Base-by-base conservation (phyloP, 208 protist genomes). In the Novymonas esmeraldas region DNA sequence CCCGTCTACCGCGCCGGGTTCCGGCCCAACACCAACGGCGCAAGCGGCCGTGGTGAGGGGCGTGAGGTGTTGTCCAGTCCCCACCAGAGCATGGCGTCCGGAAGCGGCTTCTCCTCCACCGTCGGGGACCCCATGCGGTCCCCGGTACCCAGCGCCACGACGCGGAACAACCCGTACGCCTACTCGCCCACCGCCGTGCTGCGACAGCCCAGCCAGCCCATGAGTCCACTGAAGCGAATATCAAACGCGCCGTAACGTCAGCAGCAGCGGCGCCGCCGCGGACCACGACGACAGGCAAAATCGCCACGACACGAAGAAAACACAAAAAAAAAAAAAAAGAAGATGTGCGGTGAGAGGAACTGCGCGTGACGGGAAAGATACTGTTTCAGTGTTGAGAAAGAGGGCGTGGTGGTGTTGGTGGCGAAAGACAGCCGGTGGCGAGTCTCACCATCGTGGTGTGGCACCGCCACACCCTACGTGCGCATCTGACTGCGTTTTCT, bases 161-260 rank as follows among this genome's bases (percentile, higher is more conserved):
- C 66, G 20, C 66, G 58, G 38, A 64, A 65, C 66, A 64, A 73
- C 28, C 66, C 58, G n/a, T 64, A 73, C 24, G 48, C 57, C 36
- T 73, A 64, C 39, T 24, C 56, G 4, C 29, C 56, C 1, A 16
- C 48, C 48, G 34, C 39, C 22, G 48, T 64, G 58, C 57, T 36
- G 39, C 56, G 58, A 6, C 48, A 65, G 49, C 58, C 48, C 18
- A 64, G 46, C 24, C 45, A 58, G 20, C 39, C 58, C 3, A 73
- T 73, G 58, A 73, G 45, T 36, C 64, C 55, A 22, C 45, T 70
- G 38, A 70, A 63, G 55, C 64, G 36, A 7, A 39, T 7, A 10
- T 13, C 24, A 28, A 34, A 54, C 11, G 26, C 14, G 4, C 11
- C 26, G 20, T 13, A 54, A 29, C 33, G 14, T 34, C n/a, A n/a